A percentile compares a stretch with the other conserved stretches of the same genome.
phyloP scores from a whole-genome alignment of 257 asterid species.

The Przewalskia tangutica region DNA sequence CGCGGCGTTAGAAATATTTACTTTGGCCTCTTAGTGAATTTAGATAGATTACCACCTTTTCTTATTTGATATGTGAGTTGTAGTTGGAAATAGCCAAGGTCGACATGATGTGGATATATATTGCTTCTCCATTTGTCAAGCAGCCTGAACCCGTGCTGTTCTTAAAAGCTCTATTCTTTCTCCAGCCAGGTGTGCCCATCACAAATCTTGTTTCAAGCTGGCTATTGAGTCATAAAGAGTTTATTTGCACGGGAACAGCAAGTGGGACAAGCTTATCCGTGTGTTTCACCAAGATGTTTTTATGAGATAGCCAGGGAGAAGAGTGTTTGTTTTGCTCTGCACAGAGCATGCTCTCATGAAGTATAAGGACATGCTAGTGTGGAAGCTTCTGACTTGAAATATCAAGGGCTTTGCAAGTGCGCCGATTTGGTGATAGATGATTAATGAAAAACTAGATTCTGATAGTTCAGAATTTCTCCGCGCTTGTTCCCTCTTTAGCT shows the following conservation, averaged over 20 bases:
- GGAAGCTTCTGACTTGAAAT: conserved; percentile 14
- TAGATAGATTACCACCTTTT: neutral
- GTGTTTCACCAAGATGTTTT: conserved; percentile 22
- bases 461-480: conserved; percentile 23
- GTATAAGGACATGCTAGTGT: conserved; percentile 10
- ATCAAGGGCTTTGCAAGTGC: conserved; percentile 23
- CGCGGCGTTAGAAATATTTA: neutral
- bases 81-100: neutral
- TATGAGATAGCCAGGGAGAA: conserved; percentile 11
- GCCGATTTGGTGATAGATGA: conserved; percentile 32
- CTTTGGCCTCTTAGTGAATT: neutral
- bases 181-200: conserved; percentile 9
- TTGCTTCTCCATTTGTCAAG: neutral
- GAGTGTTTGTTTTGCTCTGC: conserved; percentile 35
- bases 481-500: conserved; percentile 32
- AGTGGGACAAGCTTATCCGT: conserved; percentile 14
- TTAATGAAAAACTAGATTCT: conserved; percentile 27
- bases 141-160: neutral
- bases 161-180: neutral
- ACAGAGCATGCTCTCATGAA: conserved; percentile 20
- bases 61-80: neutral
- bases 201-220: conserved; percentile 4
- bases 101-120: neutral
- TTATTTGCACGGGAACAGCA: conserved; percentile 7
- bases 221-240: conserved; percentile 1